A percentile compares a stretch with the other conserved stretches of the same genome.
Evolutionary conservation across 1,284 basidiomycete species (phyloP).

Genomic region (Sphaerobolus stellatus): DNA sequence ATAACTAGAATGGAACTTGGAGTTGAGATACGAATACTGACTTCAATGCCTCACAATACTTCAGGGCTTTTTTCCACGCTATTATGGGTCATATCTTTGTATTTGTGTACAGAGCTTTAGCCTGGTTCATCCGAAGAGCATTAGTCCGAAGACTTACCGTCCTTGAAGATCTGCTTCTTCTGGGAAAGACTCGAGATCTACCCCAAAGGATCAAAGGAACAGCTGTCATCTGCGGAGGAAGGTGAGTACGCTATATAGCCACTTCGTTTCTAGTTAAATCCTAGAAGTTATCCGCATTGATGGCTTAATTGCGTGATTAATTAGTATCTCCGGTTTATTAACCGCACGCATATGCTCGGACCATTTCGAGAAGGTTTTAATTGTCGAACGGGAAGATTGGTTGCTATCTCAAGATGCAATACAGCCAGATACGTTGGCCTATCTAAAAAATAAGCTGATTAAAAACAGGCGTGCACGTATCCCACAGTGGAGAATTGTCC

Average conservation of each 20-base stretch:
- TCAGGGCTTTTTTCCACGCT: too few relatives aligned
- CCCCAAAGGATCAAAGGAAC: background rate
- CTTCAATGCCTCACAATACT: too few relatives aligned
- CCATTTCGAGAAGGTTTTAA: background rate
- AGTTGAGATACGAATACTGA: too few relatives aligned
- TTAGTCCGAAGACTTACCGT: background rate
- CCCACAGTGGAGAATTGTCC: too few relatives aligned
- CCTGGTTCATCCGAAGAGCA: background rate
- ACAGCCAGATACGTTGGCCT: too few relatives aligned
- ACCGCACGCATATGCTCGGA: background rate
- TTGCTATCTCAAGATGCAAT: conserved; percentile 2
- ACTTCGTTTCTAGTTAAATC: background rate
- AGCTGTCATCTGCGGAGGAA: background rate
- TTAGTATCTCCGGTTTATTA: background rate
- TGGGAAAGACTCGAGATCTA: background rate
- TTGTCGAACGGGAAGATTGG: background rate
- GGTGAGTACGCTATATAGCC: background rate
- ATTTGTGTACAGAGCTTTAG: too few relatives aligned
- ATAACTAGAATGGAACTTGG: too few relatives aligned
- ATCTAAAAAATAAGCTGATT: too few relatives aligned
- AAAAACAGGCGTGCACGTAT: too few relatives aligned
- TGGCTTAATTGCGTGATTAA: background rate
- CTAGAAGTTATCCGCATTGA: background rate
- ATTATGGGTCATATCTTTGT: too few relatives aligned
- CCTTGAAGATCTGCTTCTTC: background rate